Evolutionary conservation across 2,329 filamentous ascomycete species (phyloP), one percentile per base, ranked within the genome.

Genomic region (Domatiomyces catenatus): DNA sequence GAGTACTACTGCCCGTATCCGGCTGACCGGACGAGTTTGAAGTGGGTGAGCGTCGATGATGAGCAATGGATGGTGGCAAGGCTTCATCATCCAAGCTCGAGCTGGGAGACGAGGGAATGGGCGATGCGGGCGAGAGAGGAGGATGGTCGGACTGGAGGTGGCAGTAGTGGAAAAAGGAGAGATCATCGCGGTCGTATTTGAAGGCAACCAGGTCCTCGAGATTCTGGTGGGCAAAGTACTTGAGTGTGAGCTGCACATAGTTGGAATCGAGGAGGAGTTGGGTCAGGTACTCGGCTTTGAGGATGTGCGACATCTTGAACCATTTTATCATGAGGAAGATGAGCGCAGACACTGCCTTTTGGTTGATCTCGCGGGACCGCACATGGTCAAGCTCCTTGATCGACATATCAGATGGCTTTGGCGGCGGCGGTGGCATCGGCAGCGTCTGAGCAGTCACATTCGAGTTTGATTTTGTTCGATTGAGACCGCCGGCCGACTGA

Each of bases 241-340:
- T 96, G 28, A 98, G 71, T 20, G 94, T 84, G 26, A 98, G 72
- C 0, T 90, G 90, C 5, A 98, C 75, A 64, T 95, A 98, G 65
- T 94, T 96, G 3, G 87, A 92, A 66, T 98, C 92, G 24, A 98
- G 75, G 8, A 98, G 72, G 2, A 98, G 76, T 63, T 98, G 92
- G 0, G 88, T 90, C 62, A 98, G 71, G 62, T 95, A 96, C 67
- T 98, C 92, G 59, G 92, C 95, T 64, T 95, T 94, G 57, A 98
- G 72, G 24, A 96, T 78, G 64, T 98, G 92, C 52, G 88, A 95
- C 49, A 94, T 73, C 65, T 94, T 93, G 60, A 96, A 83, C 92
- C 92, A 98, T 67, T 96, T 98, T 54, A 96, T 65, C 44, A 96
- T 68, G n/a, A 94, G 71, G 24, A 98, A 71, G 24, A 98, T 69